Evolutionary conservation across 164 flowering plant genomes (phyloP).

Genomic region (Buxus sempervirens): DNA sequence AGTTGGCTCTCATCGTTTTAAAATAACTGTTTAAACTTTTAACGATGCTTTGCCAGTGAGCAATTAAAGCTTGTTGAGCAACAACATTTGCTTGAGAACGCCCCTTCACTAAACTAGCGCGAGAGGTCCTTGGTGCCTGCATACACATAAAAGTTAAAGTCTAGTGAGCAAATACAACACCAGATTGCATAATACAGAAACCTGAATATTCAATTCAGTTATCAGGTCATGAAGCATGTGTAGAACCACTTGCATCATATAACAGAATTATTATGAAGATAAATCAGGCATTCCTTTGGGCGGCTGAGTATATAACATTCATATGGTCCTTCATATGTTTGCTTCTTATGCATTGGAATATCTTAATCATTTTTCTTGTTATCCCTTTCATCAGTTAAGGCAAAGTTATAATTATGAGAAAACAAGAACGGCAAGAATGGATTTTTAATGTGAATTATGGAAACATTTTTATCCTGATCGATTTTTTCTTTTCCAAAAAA

Average conservation of each 20-base stretch:
- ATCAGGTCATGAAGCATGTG: neutral
- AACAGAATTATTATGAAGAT: neutral
- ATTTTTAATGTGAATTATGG: too few relatives aligned
- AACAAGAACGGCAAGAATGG: too few relatives aligned
- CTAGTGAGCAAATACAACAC: neutral
- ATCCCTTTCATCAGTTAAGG: too few relatives aligned
- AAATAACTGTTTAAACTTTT: slow-evolving; percentile 69
- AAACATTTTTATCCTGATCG: too few relatives aligned
- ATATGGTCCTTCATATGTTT: too few relatives aligned
- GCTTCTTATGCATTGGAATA: too few relatives aligned
- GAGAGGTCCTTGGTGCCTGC: slow-evolving; percentile 94
- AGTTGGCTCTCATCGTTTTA: slow-evolving; percentile 73
- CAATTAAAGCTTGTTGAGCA: slow-evolving; percentile 94
- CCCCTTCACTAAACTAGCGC: slow-evolving; percentile 86
- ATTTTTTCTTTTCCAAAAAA: too few relatives aligned
- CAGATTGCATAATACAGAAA: neutral
- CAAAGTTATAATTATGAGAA: too few relatives aligned
- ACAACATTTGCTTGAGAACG: slow-evolving; percentile 90
- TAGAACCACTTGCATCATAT: neutral
- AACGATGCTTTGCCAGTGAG: slow-evolving; percentile 98
- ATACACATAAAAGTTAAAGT: slow-evolving; percentile 3
- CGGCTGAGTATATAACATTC: neutral
- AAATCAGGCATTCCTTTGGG: neutral
- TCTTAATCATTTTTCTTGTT: too few relatives aligned
- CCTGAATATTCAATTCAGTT: neutral